Conservation (phyloP, 2,329 filamentous ascomycete genomes). For the Fusarium sarcochroum region DNA sequence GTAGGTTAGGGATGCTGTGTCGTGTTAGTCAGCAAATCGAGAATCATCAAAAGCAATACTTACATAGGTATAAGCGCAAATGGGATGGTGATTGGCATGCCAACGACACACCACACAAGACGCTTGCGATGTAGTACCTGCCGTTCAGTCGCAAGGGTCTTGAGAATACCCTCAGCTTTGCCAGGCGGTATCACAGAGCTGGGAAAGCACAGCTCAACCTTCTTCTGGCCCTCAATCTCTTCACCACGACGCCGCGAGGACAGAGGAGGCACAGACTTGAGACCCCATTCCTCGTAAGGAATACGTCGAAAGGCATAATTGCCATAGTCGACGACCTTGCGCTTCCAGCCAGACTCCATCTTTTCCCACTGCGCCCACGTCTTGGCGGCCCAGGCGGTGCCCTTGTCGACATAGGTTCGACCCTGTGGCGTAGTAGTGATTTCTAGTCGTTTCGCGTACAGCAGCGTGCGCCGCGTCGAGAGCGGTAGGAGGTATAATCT, state of each 20-base stretch:
- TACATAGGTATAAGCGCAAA: constrained; percentile 89
- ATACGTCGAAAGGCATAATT: constrained; percentile 89
- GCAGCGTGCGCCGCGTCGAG: constrained; percentile 88
- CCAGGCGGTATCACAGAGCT: constrained; percentile 74
- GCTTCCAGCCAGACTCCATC: constrained; percentile 88
- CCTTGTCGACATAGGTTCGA: constrained; percentile 74
- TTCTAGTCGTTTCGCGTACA: constrained; percentile 88
- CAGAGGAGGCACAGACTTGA: constrained; percentile 93
- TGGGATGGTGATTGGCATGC: constrained; percentile 86
- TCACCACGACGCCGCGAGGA: constrained; percentile 75
- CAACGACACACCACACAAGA: constrained; percentile 84
- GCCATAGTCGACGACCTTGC: constrained; percentile 85
- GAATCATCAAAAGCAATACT: constrained; percentile 54
- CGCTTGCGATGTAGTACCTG: constrained; percentile 82
- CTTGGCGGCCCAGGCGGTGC: constrained; percentile 78
- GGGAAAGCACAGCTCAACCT: constrained; percentile 84
- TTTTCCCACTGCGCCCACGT: constrained; percentile 92
- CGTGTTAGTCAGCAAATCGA: neutral
- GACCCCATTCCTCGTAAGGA: constrained; percentile 96
- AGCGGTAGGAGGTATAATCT: constrained; percentile 94
- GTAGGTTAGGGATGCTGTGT: constrained; percentile 86
- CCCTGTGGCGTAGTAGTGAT: constrained; percentile 63
- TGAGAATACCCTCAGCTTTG: constrained; percentile 75
- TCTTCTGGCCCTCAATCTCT: constrained; percentile 72
- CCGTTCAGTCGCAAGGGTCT: constrained; percentile 81